Evolutionary conservation across 768 basidiomycete species (phyloP).

Genomic region (Auriscalpium microsporum): DNA sequence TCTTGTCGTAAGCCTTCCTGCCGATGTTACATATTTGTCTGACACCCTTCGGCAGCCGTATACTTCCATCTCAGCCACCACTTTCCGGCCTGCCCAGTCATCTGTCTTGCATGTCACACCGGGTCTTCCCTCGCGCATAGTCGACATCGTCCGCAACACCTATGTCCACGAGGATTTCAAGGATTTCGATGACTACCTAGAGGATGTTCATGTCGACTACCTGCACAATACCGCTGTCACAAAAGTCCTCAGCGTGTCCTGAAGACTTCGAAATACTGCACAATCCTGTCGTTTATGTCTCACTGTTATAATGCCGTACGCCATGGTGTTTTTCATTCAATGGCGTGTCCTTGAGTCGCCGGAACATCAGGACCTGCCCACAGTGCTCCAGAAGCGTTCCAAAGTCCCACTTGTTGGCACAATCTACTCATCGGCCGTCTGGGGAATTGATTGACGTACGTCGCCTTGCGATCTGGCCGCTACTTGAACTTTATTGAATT

Average conservation of each 20-base stretch:
- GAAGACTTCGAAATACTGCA: no score
- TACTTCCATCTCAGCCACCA: not conserved
- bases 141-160: slow-evolving; percentile 40
- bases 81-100: not conserved
- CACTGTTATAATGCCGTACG: no score
- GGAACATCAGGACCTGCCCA: no score
- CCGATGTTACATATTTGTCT: not conserved
- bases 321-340: no score
- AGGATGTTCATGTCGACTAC: slow-evolving; percentile 54
- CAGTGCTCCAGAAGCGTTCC: no score
- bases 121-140: slow-evolving; percentile 38
- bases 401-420: no score
- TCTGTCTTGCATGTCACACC: slow-evolving; percentile 18
- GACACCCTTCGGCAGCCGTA: not conserved
- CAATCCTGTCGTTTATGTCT: no score
- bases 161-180: slow-evolving; percentile 52
- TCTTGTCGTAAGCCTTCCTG: slow-evolving; percentile 6
- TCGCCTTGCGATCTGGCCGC: no score
- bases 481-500: no score
- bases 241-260: not conserved
- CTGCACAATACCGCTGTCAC: slow-evolving; percentile 27
- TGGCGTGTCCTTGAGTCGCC: no score
- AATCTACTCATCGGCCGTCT: no score
- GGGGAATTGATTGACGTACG: no score
- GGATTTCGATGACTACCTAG: slow-evolving; percentile 79